A percentile compares a stretch with the other conserved stretches of the same genome.
phyloP scores from a whole-genome alignment of 768 basidiomycete species.

The Phaeolepiota aurea region DNA sequence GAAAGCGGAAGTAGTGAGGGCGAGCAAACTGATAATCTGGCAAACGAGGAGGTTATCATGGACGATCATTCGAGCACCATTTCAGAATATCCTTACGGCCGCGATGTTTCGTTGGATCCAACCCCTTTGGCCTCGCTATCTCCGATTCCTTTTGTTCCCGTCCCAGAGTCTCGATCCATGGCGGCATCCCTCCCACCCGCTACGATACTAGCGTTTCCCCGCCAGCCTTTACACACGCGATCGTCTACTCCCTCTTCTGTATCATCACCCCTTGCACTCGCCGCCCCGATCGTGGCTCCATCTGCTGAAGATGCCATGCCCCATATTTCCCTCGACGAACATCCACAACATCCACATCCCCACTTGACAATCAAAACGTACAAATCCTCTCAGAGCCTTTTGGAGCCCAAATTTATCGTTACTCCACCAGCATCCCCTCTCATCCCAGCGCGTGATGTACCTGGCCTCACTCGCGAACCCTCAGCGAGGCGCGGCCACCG shows the following conservation, averaged over 20 bases:
- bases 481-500: constrained; percentile 53
- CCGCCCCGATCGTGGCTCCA: constrained; percentile 75
- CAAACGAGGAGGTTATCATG: constrained; percentile 16
- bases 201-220: constrained; percentile 20
- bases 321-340: constrained; percentile 59
- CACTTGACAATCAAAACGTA: constrained; percentile 46
- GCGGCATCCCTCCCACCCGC: constrained; percentile 16
- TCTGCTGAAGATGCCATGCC: constrained; percentile 55
- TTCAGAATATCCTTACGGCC: constrained; percentile 54
- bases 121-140: constrained; percentile 62
- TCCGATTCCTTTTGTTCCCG: constrained; percentile 28
- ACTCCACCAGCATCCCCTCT: constrained; percentile 75
- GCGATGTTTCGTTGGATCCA: constrained; percentile 45
- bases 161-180: constrained; percentile 11
- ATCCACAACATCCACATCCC: constrained; percentile 11
- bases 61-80: constrained; percentile 56
- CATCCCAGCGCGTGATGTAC: constrained; percentile 34
- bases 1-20: constrained; percentile 33
- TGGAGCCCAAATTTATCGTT: constrained; percentile 56
- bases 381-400: constrained; percentile 57
- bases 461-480: constrained; percentile 31
- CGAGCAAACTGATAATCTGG: constrained; percentile 20
- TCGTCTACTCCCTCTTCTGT: constrained; percentile 87
- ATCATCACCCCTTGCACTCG: constrained; percentile 80
- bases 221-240: constrained; percentile 57